Conservation (phyloP, 139 green algal genomes). For the Pleodorina starrii region DNA sequence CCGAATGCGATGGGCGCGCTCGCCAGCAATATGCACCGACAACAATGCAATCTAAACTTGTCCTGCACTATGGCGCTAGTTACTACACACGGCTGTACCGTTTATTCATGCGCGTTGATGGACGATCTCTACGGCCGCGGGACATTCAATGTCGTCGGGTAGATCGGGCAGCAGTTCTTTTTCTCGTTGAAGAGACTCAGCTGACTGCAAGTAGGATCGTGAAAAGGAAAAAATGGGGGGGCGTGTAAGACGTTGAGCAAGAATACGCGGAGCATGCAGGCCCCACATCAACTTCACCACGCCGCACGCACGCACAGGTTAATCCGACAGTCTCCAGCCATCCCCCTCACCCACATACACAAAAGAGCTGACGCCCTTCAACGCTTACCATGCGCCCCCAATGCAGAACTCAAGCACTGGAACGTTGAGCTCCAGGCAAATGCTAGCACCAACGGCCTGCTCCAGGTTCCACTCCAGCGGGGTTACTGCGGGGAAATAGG, state of each 20-base stretch:
- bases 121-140: too few species aligned
- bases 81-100: too few species aligned
- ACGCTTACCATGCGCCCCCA: background rate
- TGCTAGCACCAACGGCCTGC: background rate
- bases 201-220: background rate
- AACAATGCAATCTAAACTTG: too few species aligned
- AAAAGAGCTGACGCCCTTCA: background rate
- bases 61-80: too few species aligned
- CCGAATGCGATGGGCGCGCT: too few species aligned
- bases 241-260: background rate
- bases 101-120: too few species aligned
- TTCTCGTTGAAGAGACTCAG: background rate
- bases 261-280: background rate
- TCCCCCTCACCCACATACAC: background rate
- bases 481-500: background rate
- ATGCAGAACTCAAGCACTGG: background rate
- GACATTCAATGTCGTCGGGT: too few species aligned
- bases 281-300: background rate
- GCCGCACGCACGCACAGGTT: background rate
- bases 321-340: background rate
- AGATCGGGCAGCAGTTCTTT: background rate
- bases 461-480: background rate
- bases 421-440: background rate
- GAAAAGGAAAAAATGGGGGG: background rate
- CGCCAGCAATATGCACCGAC: too few species aligned